Conservation (phyloP, 2,329 filamentous ascomycete genomes). For the Pochonia chlamydosporia region DNA sequence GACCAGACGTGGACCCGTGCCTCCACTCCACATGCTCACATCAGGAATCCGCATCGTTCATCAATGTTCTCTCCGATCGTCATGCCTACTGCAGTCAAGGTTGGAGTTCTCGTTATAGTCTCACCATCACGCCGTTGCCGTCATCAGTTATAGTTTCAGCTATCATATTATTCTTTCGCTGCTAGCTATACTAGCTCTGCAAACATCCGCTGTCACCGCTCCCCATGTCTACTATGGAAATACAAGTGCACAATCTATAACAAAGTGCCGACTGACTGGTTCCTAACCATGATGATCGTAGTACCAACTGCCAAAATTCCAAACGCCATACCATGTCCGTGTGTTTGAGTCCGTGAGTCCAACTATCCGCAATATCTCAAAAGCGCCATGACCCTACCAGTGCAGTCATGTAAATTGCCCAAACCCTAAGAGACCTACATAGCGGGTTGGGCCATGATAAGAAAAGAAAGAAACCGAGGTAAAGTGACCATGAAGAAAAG, state of each 20-base stretch:
- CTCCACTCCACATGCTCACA: too few relatives aligned
- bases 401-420: too few relatives aligned
- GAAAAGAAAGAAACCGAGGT: not conserved
- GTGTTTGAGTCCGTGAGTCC: not conserved
- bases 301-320: not conserved
- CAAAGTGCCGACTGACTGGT: not conserved
- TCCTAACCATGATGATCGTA: constrained; percentile 5
- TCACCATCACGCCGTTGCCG: not conserved
- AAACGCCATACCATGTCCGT: not conserved
- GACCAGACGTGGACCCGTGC: too few relatives aligned
- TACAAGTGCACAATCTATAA: constrained; percentile 11
- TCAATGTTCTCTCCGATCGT: too few relatives aligned
- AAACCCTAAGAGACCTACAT: not conserved
- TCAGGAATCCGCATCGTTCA: too few relatives aligned
- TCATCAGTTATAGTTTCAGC: not conserved
- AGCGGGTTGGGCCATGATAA: not conserved
- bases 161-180: constrained; percentile 3
- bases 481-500: not conserved
- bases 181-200: not conserved
- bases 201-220: constrained; percentile 6
- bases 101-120: too few relatives aligned
- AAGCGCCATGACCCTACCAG: not conserved
- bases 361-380: not conserved
- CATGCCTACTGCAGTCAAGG: too few relatives aligned
- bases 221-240: constrained; percentile 1